Evolutionary conservation across 2,329 filamentous ascomycete genomes (phyloP).

Genomic region (Aspergillus ibericus): DNA sequence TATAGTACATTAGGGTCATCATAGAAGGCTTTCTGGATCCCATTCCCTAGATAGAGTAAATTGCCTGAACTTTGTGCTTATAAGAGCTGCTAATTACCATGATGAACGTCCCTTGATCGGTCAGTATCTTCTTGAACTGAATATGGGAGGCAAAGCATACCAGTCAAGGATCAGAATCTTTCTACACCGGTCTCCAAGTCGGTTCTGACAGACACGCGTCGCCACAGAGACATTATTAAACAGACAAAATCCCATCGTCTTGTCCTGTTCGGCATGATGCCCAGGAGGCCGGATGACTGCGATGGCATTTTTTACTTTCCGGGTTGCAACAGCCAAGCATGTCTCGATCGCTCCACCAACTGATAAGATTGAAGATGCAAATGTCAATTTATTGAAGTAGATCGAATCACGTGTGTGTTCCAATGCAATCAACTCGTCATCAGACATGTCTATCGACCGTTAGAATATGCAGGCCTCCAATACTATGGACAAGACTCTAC

Average conservation of each 20-base stretch:
- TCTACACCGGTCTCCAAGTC: slow-evolving; percentile 76
- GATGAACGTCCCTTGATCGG: slow-evolving; percentile 61
- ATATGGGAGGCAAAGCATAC: slow-evolving; percentile 56
- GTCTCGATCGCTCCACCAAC: slow-evolving; percentile 94
- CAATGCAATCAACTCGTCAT: slow-evolving; percentile 66
- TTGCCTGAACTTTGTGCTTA: background rate
- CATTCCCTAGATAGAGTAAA: slow-evolving; percentile 65
- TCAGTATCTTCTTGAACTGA: slow-evolving; percentile 19
- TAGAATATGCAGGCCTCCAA: slow-evolving; percentile 10
- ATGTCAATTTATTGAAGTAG: slow-evolving; percentile 81
- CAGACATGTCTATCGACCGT: slow-evolving; percentile 44
- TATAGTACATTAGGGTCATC: slow-evolving; percentile 92
- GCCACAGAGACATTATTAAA: slow-evolving; percentile 98
- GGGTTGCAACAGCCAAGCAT: slow-evolving; percentile 82
- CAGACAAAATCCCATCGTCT: slow-evolving; percentile 90
- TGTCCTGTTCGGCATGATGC: slow-evolving; percentile 85
- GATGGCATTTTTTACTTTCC: slow-evolving; percentile 88
- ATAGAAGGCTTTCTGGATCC: slow-evolving; percentile 95
- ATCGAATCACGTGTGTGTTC: slow-evolving; percentile 72
- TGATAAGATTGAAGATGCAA: slow-evolving; percentile 76
- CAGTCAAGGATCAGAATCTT: slow-evolving; percentile 94
- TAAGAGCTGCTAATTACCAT: slow-evolving; percentile 45
- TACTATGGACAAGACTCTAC: slow-evolving; percentile 29
- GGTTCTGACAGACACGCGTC: slow-evolving; percentile 78
- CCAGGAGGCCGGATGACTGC: slow-evolving; percentile 93